phyloP scores from a whole-genome alignment of 208 protist genomes.

The Acanthamoeba polyphaga region DNA sequence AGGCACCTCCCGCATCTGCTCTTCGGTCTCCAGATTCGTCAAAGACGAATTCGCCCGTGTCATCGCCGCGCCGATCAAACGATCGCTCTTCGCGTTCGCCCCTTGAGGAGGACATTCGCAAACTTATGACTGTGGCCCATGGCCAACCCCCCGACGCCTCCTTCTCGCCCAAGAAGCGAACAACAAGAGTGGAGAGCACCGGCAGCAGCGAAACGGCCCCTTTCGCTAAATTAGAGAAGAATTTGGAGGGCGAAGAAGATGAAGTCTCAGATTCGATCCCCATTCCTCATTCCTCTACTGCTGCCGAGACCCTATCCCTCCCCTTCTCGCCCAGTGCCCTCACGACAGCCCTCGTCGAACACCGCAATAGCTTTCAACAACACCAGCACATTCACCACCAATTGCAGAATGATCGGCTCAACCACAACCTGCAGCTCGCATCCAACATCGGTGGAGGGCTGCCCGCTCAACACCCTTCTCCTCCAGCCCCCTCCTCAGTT shows the following conservation, averaged over 20 bases:
- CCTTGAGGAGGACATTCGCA: neutral
- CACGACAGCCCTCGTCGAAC: slow-evolving; percentile 1
- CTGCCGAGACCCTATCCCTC: neutral
- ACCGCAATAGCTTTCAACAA: slow-evolving; percentile 9
- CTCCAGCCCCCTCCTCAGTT: neutral
- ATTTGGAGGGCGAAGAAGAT: neutral
- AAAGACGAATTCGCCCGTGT: neutral
- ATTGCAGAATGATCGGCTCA: neutral
- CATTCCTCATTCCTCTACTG: neutral
- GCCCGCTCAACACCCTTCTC: neutral
- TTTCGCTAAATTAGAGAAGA: neutral
- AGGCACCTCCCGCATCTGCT: neutral
- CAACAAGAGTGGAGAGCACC: neutral
- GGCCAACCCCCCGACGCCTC: neutral
- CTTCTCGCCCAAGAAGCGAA: neutral
- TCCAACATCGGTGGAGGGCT: neutral
- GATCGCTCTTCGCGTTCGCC: neutral
- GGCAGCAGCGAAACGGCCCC: neutral
- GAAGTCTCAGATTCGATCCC: neutral
- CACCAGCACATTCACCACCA: slow-evolving; percentile 38
- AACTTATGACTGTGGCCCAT: slow-evolving; percentile 1
- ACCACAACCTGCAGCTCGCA: neutral
- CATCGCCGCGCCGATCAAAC: neutral
- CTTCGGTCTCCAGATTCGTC: neutral
- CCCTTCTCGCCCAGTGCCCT: neutral